These are phyloP conservation scores for Raffaelea ambrosiae DNA, from an alignment of 2,329 filamentous ascomycete species.

Conservation along the genomic window DNA sequence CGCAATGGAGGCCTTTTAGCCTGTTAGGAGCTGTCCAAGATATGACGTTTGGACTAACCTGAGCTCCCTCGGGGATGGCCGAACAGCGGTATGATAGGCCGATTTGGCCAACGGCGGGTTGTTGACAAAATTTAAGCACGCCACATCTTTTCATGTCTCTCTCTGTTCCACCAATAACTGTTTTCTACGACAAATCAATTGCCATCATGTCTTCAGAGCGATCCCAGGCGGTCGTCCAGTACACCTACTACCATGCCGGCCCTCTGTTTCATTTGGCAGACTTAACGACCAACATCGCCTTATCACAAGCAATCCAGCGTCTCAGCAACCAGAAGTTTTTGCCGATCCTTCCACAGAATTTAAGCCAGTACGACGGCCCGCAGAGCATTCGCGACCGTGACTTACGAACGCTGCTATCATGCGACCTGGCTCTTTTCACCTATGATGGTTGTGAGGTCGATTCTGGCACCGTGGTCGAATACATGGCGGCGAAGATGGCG, in stretches of 20 bases:
- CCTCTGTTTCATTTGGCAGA: not conserved
- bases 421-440: not conserved
- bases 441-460: not conserved
- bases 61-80: too few species aligned
- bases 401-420: not conserved
- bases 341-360: not conserved
- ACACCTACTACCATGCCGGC: not conserved
- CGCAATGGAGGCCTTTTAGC: too few species aligned
- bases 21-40: too few species aligned
- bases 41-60: too few species aligned
- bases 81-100: too few species aligned
- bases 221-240: not conserved
- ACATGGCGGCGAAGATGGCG: not conserved
- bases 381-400: not conserved
- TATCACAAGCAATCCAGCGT: not conserved
- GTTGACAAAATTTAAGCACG: too few species aligned
- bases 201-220: not conserved
- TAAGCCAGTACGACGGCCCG: not conserved
- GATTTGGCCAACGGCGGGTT: too few species aligned
- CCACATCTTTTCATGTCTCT: too few species aligned
- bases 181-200: too few species aligned
- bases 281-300: not conserved
- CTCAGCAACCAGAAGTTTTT: not conserved
- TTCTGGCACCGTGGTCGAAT: not conserved
- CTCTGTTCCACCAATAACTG: too few species aligned